Evolutionary conservation across 306 rosid species (phyloP).

Genomic region (Arachis hypogaea): DNA sequence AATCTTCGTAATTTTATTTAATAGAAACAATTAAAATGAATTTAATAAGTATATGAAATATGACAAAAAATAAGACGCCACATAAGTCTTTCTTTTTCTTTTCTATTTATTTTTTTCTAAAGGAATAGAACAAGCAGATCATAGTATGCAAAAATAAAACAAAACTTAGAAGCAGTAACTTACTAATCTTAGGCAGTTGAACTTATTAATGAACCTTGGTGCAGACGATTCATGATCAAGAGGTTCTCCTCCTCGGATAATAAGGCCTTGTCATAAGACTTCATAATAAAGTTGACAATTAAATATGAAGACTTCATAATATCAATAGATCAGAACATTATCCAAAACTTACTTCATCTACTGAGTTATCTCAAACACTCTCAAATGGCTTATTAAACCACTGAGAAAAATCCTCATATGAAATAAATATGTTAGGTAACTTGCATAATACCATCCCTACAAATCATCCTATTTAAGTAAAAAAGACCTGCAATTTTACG

Average conservation of each 20-base stretch:
- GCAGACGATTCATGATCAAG: constrained; percentile 96
- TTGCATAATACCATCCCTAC: no score
- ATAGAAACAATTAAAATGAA: no score
- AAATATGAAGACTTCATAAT: not conserved
- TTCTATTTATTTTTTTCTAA: not conserved
- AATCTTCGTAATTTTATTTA: no score
- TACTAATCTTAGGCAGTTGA: constrained; percentile 19
- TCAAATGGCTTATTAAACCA: constrained; percentile 90
- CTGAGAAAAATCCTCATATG: constrained; percentile 50
- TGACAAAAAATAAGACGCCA: not conserved
- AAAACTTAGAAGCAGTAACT: constrained; percentile 23
- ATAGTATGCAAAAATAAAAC: not conserved
- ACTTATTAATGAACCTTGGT: constrained; percentile 75
- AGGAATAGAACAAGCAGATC: not conserved
- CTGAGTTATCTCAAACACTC: constrained; percentile 90
- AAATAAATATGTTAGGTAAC: constrained; percentile 95
- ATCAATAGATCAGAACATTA: constrained; percentile 27
- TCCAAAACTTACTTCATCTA: constrained; percentile 74
- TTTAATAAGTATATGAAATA: not conserved
- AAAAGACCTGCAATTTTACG: no score
- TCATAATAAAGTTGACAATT: constrained; percentile 22
- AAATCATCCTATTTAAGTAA: no score
- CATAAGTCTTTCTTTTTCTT: not conserved
- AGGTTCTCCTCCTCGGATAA: constrained; percentile 99
- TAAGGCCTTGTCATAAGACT: constrained; percentile 65